A percentile compares a stretch with the other conserved stretches of the same genome.
phyloP scores from a whole-genome alignment of 2,329 filamentous ascomycete species.

The Talaromyces amestolkiae region DNA sequence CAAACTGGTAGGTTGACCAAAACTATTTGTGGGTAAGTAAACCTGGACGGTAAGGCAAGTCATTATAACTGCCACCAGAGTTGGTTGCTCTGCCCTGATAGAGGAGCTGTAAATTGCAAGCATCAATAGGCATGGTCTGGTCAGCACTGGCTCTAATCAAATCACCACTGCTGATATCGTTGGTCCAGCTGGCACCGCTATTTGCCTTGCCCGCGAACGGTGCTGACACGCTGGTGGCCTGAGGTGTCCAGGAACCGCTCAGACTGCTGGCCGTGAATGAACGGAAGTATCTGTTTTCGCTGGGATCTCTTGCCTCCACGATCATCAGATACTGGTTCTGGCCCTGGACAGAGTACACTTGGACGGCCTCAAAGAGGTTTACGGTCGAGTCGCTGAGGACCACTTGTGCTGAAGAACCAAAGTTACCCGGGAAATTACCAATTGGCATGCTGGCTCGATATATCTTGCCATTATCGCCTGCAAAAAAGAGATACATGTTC shows the following conservation, averaged over 20 bases:
- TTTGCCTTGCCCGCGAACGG: conserved; percentile 67
- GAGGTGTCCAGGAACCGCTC: conserved; percentile 56
- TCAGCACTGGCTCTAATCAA: conserved; percentile 56
- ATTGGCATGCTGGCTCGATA: conserved; percentile 64
- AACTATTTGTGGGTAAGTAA: not conserved
- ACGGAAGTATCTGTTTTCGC: conserved; percentile 61
- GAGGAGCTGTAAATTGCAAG: conserved; percentile 63
- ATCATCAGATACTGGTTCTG: conserved; percentile 63
- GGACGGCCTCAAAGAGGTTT: conserved; percentile 65
- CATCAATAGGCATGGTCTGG: conserved; percentile 62
- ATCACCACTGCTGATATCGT: conserved; percentile 67
- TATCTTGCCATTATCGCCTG: conserved; percentile 65
- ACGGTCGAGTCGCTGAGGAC: conserved; percentile 52
- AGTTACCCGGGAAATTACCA: conserved; percentile 59
- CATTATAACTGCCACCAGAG: not conserved
- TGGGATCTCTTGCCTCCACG: conserved; percentile 56
- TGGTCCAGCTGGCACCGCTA: conserved; percentile 63
- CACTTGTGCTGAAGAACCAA: conserved; percentile 52
- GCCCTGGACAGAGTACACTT: conserved; percentile 61
- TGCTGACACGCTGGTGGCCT: conserved; percentile 55
- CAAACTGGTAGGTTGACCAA: not conserved
- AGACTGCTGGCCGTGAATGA: conserved; percentile 62
- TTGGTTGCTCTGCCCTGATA: conserved; percentile 36
- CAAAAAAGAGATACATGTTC: conserved; percentile 68
- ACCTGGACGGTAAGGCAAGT: not conserved